Evolutionary conservation across 768 basidiomycete species (phyloP).

Genomic region (Phaffia australis): DNA sequence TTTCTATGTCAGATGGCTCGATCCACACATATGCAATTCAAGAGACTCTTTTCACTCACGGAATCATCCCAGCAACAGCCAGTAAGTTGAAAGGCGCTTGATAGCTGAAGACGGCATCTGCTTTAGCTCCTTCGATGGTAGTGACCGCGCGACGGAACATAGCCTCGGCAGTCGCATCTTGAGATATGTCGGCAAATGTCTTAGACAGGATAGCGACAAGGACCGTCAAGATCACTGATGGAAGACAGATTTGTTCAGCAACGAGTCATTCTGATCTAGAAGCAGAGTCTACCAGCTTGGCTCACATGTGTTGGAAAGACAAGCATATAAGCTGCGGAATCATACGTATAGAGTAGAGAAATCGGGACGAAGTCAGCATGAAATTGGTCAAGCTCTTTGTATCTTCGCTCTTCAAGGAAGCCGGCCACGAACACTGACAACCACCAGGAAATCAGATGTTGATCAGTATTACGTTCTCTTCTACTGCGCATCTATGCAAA

Average conservation of each 20-base stretch:
- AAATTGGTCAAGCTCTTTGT: conserved; percentile 92
- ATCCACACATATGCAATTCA: too few species aligned
- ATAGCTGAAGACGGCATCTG: conserved; percentile 81
- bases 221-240: conserved; percentile 50
- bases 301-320: conserved; percentile 1
- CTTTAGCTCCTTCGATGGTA: conserved; percentile 73
- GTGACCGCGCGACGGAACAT: conserved; percentile 92
- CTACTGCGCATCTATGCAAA: neutral
- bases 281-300: neutral
- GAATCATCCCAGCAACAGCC: conserved; percentile 76
- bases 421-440: neutral
- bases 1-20: too few species aligned
- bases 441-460: too few species aligned
- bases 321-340: neutral
- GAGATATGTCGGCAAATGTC: conserved; percentile 85
- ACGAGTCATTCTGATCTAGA: neutral
- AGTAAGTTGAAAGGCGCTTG: conserved; percentile 85
- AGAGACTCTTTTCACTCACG: conserved; percentile 39
- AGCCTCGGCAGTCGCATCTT: conserved; percentile 66
- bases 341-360: neutral
- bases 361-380: conserved; percentile 37
- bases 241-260: neutral
- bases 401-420: conserved; percentile 33
- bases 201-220: conserved; percentile 64
- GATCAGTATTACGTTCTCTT: neutral